Base-by-base conservation (phyloP, 176 grass and related monocot genomes). In the Oropetium thomaeum region DNA sequence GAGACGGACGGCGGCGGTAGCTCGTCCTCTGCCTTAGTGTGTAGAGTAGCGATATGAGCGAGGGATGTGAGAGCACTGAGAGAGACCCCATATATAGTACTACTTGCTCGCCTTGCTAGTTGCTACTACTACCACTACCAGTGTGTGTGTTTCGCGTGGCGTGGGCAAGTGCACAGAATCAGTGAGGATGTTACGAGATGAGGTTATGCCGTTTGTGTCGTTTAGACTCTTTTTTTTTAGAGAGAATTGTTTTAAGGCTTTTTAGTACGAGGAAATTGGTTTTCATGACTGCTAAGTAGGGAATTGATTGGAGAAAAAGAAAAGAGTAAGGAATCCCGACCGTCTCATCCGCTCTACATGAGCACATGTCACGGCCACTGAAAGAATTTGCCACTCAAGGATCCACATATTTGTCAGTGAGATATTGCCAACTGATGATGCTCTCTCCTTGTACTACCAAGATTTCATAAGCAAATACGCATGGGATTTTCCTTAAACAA, bases 31-130 rank as follows among this genome's bases (percentile, higher is more conserved):
- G 64, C 23, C 5, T 44, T 1, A 8, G 39, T 15, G 12, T n/a
- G n/a, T n/a, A n/a, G n/a, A n/a, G 54, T 47, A 47, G 58, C 9
- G 73, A 63, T 38, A 75, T 62, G 74, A 49, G 63, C 61, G 86
- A 80, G 59, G 17, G 35, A 83, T 88, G 75, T 47, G 86, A 65
- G 62, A 75, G 76, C 86, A 64, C 86, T 75, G 64, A 63, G 9
- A 20, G 19, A 71, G 62, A 64, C n/a, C n/a, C n/a, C n/a, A n/a
- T 82, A 82, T 82, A 55, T 58, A 22, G 83, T 79, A 83, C n/a
- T n/a, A n/a, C 76, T 7, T 30, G 43, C 43, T 60, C 30, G 61
- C 41, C 82, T 23, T 29, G 33, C 64, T 30, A 69, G 7, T 19
- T 2, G 39, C n/a, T n/a, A n/a, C n/a, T n/a, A n/a, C n/a, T 20